Evolutionary conservation across 208 protist genomes (phyloP), one percentile per base, ranked within the genome.

Genomic region (Leptomonas seymouri): DNA sequence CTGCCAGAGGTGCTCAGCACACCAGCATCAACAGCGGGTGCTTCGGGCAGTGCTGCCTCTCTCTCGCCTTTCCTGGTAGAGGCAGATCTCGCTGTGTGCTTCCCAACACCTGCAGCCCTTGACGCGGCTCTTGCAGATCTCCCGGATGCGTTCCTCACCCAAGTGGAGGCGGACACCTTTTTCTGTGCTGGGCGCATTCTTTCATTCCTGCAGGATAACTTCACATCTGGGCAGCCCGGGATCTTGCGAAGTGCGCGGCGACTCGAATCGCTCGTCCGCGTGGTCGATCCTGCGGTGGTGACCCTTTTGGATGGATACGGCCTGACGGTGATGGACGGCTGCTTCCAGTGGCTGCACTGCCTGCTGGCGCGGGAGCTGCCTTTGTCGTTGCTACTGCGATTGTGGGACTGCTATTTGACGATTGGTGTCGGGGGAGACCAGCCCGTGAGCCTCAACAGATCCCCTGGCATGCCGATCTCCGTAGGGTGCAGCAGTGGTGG

Each of bases 281-380:
- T 39, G 2, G 73, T 78, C 4, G 64, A 65, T 45, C 56, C 67
- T 0, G 60, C 59, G 23, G 57, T 85, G 20, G 27, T 62, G 4
- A 16, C n/a, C 23, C 68, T 83, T 28, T 36, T 88, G 7, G 64
- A 67, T 31, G 64, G 64, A 9, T 39, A 82, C 31, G 78, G 80
- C 12, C 60, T 96, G 41, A 61, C 77, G 0, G 82, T 97, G 49
- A 79, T 89, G 54, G 84, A 96, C 42, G 91, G 83, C 36, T 93
- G 92, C 71, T 97, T 96, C 71, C 87, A 93, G 61, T 98, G 95
- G 93, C 62, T 97, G 44, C 94, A 98, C 71, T 98, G 95, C 83
- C 41, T 98, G 16, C 78, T 98, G 15, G 69, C 91, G 54, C 80
- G 97, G 28, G 94, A 98, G 78, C 55, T 98, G 42, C 82, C 92